phyloP scores from a whole-genome alignment of 768 basidiomycete genomes.

The Russula olivacea region DNA sequence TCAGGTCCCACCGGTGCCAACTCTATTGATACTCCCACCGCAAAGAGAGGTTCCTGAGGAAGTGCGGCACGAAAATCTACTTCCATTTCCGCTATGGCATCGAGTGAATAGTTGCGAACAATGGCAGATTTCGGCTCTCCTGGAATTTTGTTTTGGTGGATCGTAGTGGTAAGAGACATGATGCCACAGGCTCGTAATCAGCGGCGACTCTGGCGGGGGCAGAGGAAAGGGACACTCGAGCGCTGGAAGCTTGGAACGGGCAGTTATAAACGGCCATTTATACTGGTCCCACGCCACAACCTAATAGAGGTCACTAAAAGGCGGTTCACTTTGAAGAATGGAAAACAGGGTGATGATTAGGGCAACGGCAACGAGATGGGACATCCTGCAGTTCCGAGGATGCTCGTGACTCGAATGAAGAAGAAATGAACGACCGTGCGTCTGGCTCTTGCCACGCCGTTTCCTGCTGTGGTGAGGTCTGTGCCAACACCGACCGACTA shows the following conservation, averaged over 20 bases:
- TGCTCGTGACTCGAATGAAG: neutral
- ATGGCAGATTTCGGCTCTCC: neutral
- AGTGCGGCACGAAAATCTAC: neutral
- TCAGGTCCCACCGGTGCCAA: neutral
- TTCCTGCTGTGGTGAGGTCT: neutral
- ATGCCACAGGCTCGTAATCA: neutral
- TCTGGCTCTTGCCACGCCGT: neutral
- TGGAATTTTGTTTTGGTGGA: neutral
- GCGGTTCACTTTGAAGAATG: neutral
- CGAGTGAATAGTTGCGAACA: slow-evolving; percentile 3
- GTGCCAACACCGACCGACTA: neutral
- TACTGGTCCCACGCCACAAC: neutral
- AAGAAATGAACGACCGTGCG: neutral
- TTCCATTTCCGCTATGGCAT: neutral
- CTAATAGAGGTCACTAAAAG: neutral
- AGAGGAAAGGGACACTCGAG: no score
- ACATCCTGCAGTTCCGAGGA: neutral
- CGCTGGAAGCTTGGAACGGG: no score
- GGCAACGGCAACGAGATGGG: neutral
- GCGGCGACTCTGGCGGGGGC: neutral
- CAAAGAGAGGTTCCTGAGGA: neutral
- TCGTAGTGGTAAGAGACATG: neutral
- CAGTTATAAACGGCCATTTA: no score
- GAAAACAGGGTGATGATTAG: neutral
- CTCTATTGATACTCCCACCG: slow-evolving; percentile 3